phyloP scores from a whole-genome alignment of 2,329 filamentous ascomycete genomes.

The Cladosporium colombiae region DNA sequence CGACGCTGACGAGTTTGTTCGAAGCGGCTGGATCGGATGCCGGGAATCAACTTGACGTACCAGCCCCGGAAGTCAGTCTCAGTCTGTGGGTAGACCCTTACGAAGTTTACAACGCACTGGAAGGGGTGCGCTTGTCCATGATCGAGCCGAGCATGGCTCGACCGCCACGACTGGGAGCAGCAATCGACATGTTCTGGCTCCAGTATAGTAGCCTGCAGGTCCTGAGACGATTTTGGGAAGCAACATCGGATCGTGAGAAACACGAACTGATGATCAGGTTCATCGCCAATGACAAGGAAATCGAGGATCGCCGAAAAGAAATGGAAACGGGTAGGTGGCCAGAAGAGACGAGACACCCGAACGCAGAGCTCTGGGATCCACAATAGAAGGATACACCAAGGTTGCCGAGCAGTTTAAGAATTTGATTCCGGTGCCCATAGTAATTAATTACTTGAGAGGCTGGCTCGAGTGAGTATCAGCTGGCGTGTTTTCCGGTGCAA shows the following conservation, averaged over 20 bases:
- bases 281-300: not conserved
- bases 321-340: not conserved
- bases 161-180: not conserved
- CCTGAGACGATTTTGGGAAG: not conserved
- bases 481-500: not conserved
- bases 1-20: not conserved
- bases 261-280: not conserved
- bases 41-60: not conserved
- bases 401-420: not conserved
- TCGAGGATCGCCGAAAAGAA: not conserved
- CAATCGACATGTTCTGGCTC: slow-evolving; percentile 1
- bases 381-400: not conserved
- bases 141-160: not conserved
- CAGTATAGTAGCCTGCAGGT: not conserved
- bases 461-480: not conserved
- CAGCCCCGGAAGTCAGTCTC: not conserved
- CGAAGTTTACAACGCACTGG: not conserved
- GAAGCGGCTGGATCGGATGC: not conserved
- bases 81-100: not conserved
- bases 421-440: not conserved
- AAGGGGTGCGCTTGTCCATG: not conserved
- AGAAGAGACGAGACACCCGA: not conserved
- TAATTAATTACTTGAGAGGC: not conserved
- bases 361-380: not conserved
- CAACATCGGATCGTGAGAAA: not conserved